Evolutionary conservation across 192 early-diverging fungal species (phyloP).

Genomic region (Helicostylum pulchrum): DNA sequence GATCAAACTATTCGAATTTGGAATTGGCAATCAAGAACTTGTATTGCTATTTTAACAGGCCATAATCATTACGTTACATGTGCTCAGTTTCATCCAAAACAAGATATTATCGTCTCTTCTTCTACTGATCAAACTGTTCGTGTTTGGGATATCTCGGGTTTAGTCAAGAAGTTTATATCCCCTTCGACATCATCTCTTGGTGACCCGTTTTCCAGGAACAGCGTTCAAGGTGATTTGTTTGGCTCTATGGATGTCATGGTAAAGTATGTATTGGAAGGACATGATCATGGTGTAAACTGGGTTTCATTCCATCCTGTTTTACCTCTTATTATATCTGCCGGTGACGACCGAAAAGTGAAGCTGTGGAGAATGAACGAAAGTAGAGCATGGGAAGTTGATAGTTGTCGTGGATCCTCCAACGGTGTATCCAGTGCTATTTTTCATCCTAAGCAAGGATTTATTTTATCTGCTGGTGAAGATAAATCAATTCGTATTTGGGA

Average conservation of each 20-base stretch:
- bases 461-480: slow-evolving; percentile 92
- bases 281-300: slow-evolving; percentile 97
- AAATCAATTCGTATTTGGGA: slow-evolving; percentile 99
- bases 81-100: slow-evolving; percentile 97
- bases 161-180: slow-evolving; percentile 82
- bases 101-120: slow-evolving; percentile 95
- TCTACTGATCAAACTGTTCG: slow-evolving; percentile 96
- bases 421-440: slow-evolving; percentile 93
- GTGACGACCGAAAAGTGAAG: slow-evolving; percentile 97
- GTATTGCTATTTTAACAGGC: slow-evolving; percentile 95
- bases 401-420: slow-evolving; percentile 97
- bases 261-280: slow-evolving; percentile 98
- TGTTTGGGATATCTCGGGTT: slow-evolving; percentile 97
- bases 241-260: slow-evolving; percentile 94
- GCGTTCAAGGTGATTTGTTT: slow-evolving; percentile 90
- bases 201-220: slow-evolving; percentile 43
- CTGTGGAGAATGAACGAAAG: slow-evolving; percentile 96
- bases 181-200: slow-evolving; percentile 52
- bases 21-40: slow-evolving; percentile 99
- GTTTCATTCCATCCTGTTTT: slow-evolving; percentile 94
- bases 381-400: slow-evolving; percentile 99
- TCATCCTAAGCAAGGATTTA: slow-evolving; percentile 93
- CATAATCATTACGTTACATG: slow-evolving; percentile 99
- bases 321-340: slow-evolving; percentile 94
- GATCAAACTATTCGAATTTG: slow-evolving; percentile 99